Evolutionary conservation across 306 rosid genomes (phyloP), one percentile per base, ranked within the genome.

Genomic region (Hylodesmum podocarpum): DNA sequence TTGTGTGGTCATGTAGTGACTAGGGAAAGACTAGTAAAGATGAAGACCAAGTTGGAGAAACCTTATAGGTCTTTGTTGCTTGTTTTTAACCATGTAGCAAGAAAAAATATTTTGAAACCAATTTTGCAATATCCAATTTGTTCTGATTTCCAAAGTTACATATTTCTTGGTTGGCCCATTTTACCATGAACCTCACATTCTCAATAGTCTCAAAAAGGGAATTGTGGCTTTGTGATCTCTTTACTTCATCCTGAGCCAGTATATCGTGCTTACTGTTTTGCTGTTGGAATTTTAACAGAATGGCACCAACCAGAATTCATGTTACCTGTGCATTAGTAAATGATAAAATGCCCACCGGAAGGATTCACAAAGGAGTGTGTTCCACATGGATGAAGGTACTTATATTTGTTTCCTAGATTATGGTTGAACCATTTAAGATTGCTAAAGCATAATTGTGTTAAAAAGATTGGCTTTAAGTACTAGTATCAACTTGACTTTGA

Each of bases 361-460:
- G 99, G 63, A 81, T 89, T 78, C 98, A 96, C 66, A 89, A 77
- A 76, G 99, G 99, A 83, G 84, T 96, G 16, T 93, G 98, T 74
- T 96, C 99, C 28, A 96, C 99, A 19, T 96, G 99, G 99, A 96
- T 96, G 91, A 93, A 89, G 99, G 99, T 96, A 88, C 50, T 70
- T 57, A 18, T 49, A 16, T 67, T 75, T 57, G 28, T 75, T 80
- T 68, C 75, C 29, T 49, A 22, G 15, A 39, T 81, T 62, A n/a
- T 33, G 58, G 34, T 68, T 61, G 31, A 68, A 59, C 64, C 31
- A 12, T 47, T 61, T 31, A n/a, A 33, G 65, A 47, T 73, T n/a
- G 21, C 40, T 37, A 18, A 50, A 39, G 64, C 27, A 34, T 72
- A 63, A 47, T 54, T 16, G 14, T 61, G 41, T 24, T 18, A 55